Evolutionary conservation across 768 basidiomycete species (phyloP).

Genomic region (Psilocybe cyanescens): DNA sequence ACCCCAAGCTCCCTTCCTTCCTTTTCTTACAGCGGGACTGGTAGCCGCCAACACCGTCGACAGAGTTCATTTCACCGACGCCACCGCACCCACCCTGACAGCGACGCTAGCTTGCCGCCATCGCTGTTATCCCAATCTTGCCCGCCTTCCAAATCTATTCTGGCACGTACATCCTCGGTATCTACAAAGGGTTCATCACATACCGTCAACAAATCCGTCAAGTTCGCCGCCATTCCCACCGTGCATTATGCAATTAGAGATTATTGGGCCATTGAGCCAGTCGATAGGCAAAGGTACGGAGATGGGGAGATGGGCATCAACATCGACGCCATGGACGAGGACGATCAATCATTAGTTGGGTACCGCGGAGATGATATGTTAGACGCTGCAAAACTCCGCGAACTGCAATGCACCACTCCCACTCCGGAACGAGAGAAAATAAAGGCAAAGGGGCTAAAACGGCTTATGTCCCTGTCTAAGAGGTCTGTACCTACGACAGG

Average conservation of each 20-base stretch:
- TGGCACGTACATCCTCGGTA: conserved; percentile 55
- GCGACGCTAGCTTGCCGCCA: conserved; percentile 17
- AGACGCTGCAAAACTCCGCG: conserved; percentile 23
- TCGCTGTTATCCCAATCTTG: conserved; percentile 29
- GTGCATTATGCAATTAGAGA: conserved; percentile 50
- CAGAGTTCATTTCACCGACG: conserved; percentile 26
- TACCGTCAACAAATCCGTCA: conserved; percentile 59
- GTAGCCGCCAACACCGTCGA: conserved; percentile 11
- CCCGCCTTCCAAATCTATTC: conserved; percentile 59
- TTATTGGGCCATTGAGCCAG: conserved; percentile 29
- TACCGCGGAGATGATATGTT: conserved; percentile 18
- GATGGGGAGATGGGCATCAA: conserved; percentile 33
- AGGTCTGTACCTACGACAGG: conserved; percentile 21
- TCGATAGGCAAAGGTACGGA: conserved; percentile 12
- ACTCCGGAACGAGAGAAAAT: conserved; percentile 29
- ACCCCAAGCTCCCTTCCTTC: conserved; percentile 28
- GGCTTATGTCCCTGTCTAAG: conserved; percentile 36
- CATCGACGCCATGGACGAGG: conserved; percentile 42
- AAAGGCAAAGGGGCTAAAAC: conserved; percentile 34
- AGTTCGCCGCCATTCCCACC: conserved; percentile 69
- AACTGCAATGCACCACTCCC: conserved; percentile 25
- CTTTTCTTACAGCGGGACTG: conserved; percentile 16
- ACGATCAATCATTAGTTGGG: conserved; percentile 23
- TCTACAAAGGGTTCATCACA: conserved; percentile 42
- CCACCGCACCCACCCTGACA: conserved; percentile 17